These are phyloP conservation scores for Porodaedalea pini DNA, from an alignment of 1,284 basidiomycete species.

Conservation along the genomic window DNA sequence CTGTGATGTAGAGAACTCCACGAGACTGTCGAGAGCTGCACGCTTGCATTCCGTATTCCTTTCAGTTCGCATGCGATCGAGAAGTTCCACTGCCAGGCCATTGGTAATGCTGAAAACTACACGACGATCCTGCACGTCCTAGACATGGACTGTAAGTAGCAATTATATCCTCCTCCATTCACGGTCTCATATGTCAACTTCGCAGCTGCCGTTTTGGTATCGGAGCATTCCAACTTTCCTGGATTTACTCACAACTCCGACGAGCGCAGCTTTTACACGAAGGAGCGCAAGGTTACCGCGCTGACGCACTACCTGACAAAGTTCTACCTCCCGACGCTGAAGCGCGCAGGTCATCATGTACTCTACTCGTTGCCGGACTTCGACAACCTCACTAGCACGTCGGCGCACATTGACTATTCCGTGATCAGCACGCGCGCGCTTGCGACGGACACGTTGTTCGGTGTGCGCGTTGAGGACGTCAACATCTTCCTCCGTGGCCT, in stretches of 20 bases:
- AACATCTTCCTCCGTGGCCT: slow-evolving; percentile 30
- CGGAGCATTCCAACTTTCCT: slow-evolving; percentile 16
- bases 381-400: slow-evolving; percentile 21
- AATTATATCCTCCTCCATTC: background rate
- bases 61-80: slow-evolving; percentile 18
- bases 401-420: slow-evolving; percentile 21
- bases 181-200: background rate
- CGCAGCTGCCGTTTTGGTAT: slow-evolving; percentile 16
- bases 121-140: slow-evolving; percentile 15
- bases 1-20: slow-evolving; percentile 12
- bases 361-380: slow-evolving; percentile 23
- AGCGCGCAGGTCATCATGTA: slow-evolving; percentile 19
- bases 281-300: slow-evolving; percentile 7
- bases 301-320: slow-evolving; percentile 18
- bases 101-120: slow-evolving; percentile 12
- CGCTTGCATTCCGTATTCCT: slow-evolving; percentile 21
- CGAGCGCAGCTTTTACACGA: background rate
- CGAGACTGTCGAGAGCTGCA: slow-evolving; percentile 8
- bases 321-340: slow-evolving; percentile 20
- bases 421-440: slow-evolving; percentile 15
- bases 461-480: slow-evolving; percentile 30
- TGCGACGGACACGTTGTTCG: slow-evolving; percentile 26
- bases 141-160: slow-evolving; percentile 10
- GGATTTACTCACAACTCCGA: background rate
- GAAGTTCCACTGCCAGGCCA: slow-evolving; percentile 9